phyloP scores from a whole-genome alignment of 805 yeast species.

The Danielia reshetovae region DNA sequence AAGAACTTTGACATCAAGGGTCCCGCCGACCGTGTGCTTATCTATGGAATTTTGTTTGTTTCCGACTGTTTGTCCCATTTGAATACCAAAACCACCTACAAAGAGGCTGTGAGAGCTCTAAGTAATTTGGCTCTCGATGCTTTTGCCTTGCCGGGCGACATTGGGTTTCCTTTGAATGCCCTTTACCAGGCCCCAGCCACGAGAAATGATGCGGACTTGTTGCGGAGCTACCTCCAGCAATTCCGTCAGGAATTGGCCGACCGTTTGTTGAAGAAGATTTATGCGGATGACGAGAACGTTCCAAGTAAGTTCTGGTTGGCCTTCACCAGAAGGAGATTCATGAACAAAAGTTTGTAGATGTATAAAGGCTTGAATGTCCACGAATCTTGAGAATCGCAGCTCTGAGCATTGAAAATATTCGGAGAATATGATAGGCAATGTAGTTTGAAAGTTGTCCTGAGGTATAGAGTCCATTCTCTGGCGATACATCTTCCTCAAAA shows the following conservation, averaged over 20 bases:
- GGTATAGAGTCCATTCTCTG: too few species aligned
- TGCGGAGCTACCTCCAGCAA: slow-evolving; percentile 80
- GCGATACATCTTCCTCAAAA: too few species aligned
- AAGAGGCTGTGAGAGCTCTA: slow-evolving; percentile 63
- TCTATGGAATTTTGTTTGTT: slow-evolving; percentile 87
- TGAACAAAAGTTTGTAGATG: slow-evolving; percentile 76
- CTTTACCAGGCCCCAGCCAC: slow-evolving; percentile 70
- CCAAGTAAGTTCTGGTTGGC: slow-evolving; percentile 97
- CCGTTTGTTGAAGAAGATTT: slow-evolving; percentile 72
- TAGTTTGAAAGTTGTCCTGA: too few species aligned
- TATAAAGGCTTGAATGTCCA: too few species aligned
- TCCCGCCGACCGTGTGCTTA: slow-evolving; percentile 85
- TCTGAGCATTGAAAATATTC: too few species aligned
- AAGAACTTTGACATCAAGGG: slow-evolving; percentile 96
- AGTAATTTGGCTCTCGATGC: slow-evolving; percentile 84
- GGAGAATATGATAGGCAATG: too few species aligned
- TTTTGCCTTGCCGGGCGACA: slow-evolving; percentile 91
- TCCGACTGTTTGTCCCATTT: slow-evolving; percentile 78
- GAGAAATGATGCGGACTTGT: slow-evolving; percentile 70
- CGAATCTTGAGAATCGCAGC: too few species aligned
- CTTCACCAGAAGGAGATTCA: slow-evolving; percentile 88
- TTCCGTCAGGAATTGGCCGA: slow-evolving; percentile 91
- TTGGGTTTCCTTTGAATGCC: slow-evolving; percentile 88
- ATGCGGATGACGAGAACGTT: slow-evolving; percentile 47
- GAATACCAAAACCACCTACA: slow-evolving; percentile 42